Percentiles rank a stretch among this genome's conserved stretches.
Conservation (phyloP, 2,329 filamentous ascomycete species). For the Esteya vermicola region DNA sequence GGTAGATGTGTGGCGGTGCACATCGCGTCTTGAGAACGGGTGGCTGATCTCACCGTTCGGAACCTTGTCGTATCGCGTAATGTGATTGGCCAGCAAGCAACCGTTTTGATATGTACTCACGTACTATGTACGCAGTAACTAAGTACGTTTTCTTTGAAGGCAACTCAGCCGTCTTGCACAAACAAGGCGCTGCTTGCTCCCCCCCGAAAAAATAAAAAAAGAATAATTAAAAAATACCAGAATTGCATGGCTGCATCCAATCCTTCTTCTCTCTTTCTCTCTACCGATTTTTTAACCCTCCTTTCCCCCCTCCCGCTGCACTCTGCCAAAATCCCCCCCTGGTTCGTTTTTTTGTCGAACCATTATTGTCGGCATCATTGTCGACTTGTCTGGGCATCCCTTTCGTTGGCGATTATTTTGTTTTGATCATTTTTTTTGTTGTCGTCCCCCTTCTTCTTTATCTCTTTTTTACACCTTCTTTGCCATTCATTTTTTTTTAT, state of each 20-base stretch:
- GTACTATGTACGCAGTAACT: too few relatives aligned
- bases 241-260: constrained; percentile 1
- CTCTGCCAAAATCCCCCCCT: neutral
- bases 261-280: neutral
- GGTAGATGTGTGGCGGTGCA: constrained; percentile 1
- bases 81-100: constrained; percentile 1
- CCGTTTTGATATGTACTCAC: too few relatives aligned
- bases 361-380: neutral
- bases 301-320: too few relatives aligned
- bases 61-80: neutral
- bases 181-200: constrained; percentile 1
- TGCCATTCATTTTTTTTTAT: neutral
- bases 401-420: neutral
- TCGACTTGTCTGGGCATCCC: too few relatives aligned
- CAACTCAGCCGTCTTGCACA: too few relatives aligned
- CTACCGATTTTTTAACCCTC: too few relatives aligned
- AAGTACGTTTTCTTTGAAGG: too few relatives aligned
- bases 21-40: neutral
- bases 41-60: too few relatives aligned
- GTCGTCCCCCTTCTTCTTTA: neutral
- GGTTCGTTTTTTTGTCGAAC: neutral
- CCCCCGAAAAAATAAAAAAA: neutral
- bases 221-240: too few relatives aligned
- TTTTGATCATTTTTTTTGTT: neutral
- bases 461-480: neutral